Evolutionary conservation across 2,329 filamentous ascomycete species (phyloP), one percentile per base, ranked within the genome.

Genomic region (Orbilia blumenaviensis): DNA sequence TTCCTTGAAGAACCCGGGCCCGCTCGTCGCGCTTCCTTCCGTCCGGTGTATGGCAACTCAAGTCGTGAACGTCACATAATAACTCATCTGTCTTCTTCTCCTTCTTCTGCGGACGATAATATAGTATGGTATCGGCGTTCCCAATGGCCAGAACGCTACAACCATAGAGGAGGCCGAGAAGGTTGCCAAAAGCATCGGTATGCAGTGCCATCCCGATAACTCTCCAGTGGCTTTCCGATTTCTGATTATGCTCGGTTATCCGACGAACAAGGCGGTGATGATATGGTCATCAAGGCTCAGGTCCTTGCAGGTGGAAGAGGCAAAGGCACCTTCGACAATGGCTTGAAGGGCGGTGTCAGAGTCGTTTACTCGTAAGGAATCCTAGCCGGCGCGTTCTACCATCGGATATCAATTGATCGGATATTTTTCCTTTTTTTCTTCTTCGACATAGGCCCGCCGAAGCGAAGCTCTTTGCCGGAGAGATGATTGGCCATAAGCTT

Each of bases 401-500:
- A 32, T n/a, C 41, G 18, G 34, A 29, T 36, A 9, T 36, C 23
- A 9, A 29, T 56, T 78, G 61, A 79, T 64, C 52, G 63, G 41
- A 27, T 9, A 4, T 16, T 12, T 18, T 10, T 58, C 73, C 32
- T 58, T 25, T 44, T 16, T 12, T 18, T 10, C 56, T 74, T 34
- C 58, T 25, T 44, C 50, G 23, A 41, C n/a, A 23, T 75, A 90
- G 88, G 77, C 92, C 95, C 76, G 94, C 93, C 81, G 89, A 91
- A 88, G 95, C 95, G 83, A 92, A 93, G 88, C 97, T 98, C 90
- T 97, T 99, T 84, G 94, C 95, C 81, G 89, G 94, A 81, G 94
- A 99, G 87, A 99, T 99, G 95, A 98, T 99, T 85, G 95, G 95
- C 83, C 94, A 99, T 87, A 97, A 97, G 86, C 93, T 99, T 85